These are phyloP conservation scores for Peronospora destructor DNA, from an alignment of 352 stramenopile genomes.

Conservation along the genomic window DNA sequence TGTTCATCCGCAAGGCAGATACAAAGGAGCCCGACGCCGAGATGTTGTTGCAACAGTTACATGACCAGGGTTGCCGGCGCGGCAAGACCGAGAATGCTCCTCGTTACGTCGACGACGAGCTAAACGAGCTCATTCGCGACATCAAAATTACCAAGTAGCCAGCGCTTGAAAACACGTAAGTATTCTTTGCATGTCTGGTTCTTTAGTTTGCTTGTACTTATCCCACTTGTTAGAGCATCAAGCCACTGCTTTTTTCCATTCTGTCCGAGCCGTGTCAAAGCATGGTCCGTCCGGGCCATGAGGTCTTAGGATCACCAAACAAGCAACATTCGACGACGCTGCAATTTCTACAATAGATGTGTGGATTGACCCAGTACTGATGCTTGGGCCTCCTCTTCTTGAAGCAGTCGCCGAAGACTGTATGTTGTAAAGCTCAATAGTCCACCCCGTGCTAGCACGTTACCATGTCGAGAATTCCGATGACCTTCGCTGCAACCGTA, in stretches of 20 bases:
- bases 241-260: conserved; percentile 67
- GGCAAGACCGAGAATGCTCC: conserved; percentile 24
- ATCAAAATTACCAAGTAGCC: conserved; percentile 39
- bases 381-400: conserved; percentile 21
- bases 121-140: conserved; percentile 47
- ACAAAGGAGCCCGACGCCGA: conserved; percentile 24
- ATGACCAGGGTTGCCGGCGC: conserved; percentile 29
- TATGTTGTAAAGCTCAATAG: conserved; percentile 67
- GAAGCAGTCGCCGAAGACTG: conserved; percentile 14
- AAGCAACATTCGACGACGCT: conserved; percentile 29
- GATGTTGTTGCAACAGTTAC: conserved; percentile 31
- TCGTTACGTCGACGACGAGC: conserved; percentile 39
- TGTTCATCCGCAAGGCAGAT: conserved; percentile 44
- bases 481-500: conserved; percentile 65
- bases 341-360: conserved; percentile 20
- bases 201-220: conserved; percentile 16
- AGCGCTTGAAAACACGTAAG: conserved; percentile 13
- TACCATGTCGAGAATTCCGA: conserved; percentile 43
- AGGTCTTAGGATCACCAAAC: conserved; percentile 55
- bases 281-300: conserved; percentile 51
- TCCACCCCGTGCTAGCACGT: conserved; percentile 62
- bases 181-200: conserved; percentile 2
- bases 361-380: conserved; percentile 17
- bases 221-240: conserved; percentile 52
- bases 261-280: conserved; percentile 68